Percentiles rank a stretch among this genome's conserved stretches.
phyloP scores from a whole-genome alignment of 371 early-diverging fungal species.

The Dipsacomyces acuminosporus region DNA sequence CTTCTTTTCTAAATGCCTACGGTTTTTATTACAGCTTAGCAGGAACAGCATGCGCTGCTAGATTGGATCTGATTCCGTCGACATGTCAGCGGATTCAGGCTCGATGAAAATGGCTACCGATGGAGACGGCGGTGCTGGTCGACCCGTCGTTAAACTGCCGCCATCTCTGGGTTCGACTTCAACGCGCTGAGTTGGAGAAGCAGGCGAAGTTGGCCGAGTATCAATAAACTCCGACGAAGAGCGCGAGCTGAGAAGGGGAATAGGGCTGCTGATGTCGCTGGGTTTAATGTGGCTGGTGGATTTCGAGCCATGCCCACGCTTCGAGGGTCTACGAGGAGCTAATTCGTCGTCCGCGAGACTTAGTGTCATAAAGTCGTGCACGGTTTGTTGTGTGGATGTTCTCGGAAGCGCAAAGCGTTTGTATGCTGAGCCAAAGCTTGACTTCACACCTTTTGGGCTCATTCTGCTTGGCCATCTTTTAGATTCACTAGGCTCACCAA shows the following conservation, averaged over 20 bases:
- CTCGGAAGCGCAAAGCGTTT: constrained; percentile 4
- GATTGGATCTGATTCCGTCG: no score
- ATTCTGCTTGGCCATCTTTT: background rate
- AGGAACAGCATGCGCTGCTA: no score
- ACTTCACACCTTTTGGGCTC: background rate
- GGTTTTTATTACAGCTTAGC: no score
- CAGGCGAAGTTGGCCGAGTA: background rate
- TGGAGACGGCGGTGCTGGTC: no score
- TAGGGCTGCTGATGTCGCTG: background rate
- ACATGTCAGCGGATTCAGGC: no score
- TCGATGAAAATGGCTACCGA: no score
- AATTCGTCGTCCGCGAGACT: constrained; percentile 3
- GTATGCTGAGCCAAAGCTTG: constrained; percentile 2
- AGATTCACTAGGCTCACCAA: background rate
- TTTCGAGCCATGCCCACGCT: background rate
- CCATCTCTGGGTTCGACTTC: no score
- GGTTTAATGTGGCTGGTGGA: background rate
- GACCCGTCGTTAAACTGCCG: no score
- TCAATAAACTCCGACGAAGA: constrained; percentile 3
- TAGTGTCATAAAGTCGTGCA: constrained; percentile 19
- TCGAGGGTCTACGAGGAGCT: background rate
- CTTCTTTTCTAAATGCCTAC: no score
- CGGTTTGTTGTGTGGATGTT: constrained; percentile 4
- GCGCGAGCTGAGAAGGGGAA: background rate
- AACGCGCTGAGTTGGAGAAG: background rate